Percentiles rank a stretch among this genome's conserved stretches.
phyloP scores from a whole-genome alignment of 768 basidiomycete genomes.

The Psilocybe sp. region DNA sequence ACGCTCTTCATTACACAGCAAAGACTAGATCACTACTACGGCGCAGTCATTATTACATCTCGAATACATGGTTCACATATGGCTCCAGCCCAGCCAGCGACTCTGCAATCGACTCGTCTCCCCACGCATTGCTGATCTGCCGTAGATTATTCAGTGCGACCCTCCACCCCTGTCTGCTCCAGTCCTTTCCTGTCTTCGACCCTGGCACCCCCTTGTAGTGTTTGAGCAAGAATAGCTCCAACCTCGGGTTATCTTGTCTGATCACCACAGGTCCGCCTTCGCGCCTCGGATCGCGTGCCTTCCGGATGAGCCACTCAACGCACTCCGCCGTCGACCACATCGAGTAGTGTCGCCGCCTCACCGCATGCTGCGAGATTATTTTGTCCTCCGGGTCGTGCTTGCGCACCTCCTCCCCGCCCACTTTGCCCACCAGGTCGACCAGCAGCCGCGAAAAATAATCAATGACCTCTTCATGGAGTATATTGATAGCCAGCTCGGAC shows the following conservation, averaged over 20 bases:
- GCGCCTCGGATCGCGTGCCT: not conserved
- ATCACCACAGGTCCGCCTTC: conserved; percentile 4
- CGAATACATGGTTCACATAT: conserved; percentile 49
- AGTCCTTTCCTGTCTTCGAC: conserved; percentile 69
- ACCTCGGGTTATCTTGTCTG: conserved; percentile 33
- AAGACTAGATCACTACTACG: not conserved
- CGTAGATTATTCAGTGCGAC: conserved; percentile 44
- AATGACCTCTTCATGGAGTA: conserved; percentile 65
- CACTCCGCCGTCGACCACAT: conserved; percentile 57
- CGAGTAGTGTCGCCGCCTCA: conserved; percentile 43
- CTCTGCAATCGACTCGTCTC: conserved; percentile 48
- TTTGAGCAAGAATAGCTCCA: conserved; percentile 42
- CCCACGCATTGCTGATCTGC: conserved; percentile 49
- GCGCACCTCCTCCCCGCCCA: conserved; percentile 46
- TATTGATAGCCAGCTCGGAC: conserved; percentile 59
- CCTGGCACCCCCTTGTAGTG: conserved; percentile 42
- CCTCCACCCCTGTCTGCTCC: conserved; percentile 69
- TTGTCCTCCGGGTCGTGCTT: conserved; percentile 30
- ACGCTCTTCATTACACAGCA: too few species aligned
- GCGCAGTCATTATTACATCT: conserved; percentile 15
- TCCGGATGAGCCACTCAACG: conserved; percentile 47
- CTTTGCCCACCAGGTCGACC: conserved; percentile 51
- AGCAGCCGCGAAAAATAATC: conserved; percentile 67
- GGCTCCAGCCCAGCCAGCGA: conserved; percentile 46
- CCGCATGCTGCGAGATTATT: conserved; percentile 55